phyloP scores from a whole-genome alignment of 768 basidiomycete genomes.

The Mycena albidolilacea region DNA sequence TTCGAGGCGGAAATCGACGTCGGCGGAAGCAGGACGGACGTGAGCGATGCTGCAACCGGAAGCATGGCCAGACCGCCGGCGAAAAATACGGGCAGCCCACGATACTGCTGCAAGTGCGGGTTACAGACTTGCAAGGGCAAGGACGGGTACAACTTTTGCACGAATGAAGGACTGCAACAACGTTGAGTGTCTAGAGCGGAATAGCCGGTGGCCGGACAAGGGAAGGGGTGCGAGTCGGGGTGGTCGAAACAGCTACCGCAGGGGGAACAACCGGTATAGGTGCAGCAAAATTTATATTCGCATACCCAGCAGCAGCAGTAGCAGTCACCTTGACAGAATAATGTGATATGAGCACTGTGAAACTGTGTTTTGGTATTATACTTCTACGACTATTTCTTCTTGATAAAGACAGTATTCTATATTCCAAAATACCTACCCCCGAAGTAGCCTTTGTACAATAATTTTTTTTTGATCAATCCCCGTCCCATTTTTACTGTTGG shows the following conservation, averaged over 20 bases:
- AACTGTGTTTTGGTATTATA: no score
- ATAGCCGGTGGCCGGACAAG: slow-evolving; percentile 84
- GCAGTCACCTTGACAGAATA: no score
- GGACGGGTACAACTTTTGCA: slow-evolving; percentile 81
- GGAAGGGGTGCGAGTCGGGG: slow-evolving; percentile 70
- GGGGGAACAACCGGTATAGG: neutral
- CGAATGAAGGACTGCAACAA: slow-evolving; percentile 88
- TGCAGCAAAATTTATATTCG: no score
- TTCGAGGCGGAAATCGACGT: slow-evolving; percentile 34
- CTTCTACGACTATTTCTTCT: no score
- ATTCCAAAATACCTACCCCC: no score
- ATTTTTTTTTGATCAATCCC: no score
- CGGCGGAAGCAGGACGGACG: neutral
- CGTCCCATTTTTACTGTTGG: neutral
- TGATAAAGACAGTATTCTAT: no score
- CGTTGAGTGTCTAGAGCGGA: slow-evolving; percentile 82
- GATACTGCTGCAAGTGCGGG: slow-evolving; percentile 89
- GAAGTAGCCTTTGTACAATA: no score
- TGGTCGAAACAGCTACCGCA: slow-evolving; percentile 15
- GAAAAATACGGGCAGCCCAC: slow-evolving; percentile 65
- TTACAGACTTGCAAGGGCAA: slow-evolving; percentile 88
- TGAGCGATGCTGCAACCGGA: no score
- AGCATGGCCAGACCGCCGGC: slow-evolving; percentile 39
- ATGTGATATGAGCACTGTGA: no score
- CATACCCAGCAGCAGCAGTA: no score